A percentile compares a stretch with the other conserved stretches of the same genome.
Conservation (phyloP, 225 moss, liverwort and hornwort genomes). For the Neckera pumila region DNA sequence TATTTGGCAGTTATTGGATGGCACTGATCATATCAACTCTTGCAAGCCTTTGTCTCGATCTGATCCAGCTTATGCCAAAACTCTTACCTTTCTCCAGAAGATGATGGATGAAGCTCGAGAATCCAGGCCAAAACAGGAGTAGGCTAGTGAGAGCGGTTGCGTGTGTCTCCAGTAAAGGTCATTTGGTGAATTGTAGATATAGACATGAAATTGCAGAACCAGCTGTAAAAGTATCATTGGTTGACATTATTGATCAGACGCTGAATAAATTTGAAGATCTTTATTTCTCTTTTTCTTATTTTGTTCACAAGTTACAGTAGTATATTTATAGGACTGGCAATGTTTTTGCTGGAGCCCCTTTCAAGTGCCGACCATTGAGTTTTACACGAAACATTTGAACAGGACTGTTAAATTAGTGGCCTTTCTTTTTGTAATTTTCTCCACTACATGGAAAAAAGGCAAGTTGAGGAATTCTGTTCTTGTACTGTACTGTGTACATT, state of each 20-base stretch:
- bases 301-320: neutral
- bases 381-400: neutral
- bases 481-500: neutral
- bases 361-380: neutral
- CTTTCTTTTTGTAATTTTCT: neutral
- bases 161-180: neutral
- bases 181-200: constrained; percentile 1
- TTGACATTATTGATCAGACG: neutral
- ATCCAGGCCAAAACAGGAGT: constrained; percentile 8
- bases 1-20: constrained; percentile 64
- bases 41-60: constrained; percentile 78
- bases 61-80: constrained; percentile 88
- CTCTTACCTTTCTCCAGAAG: constrained; percentile 67
- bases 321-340: neutral
- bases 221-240: constrained; percentile 7
- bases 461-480: neutral
- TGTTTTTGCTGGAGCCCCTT: neutral
- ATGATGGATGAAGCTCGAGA: constrained; percentile 25
- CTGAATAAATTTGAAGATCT: neutral
- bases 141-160: neutral
- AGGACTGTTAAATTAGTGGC: neutral
- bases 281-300: neutral
- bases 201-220: constrained; percentile 1
- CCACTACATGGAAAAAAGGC: neutral
- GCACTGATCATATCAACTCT: constrained; percentile 96